Conservation (phyloP, 2,329 filamentous ascomycete genomes). For the Talaromyces sp. region DNA sequence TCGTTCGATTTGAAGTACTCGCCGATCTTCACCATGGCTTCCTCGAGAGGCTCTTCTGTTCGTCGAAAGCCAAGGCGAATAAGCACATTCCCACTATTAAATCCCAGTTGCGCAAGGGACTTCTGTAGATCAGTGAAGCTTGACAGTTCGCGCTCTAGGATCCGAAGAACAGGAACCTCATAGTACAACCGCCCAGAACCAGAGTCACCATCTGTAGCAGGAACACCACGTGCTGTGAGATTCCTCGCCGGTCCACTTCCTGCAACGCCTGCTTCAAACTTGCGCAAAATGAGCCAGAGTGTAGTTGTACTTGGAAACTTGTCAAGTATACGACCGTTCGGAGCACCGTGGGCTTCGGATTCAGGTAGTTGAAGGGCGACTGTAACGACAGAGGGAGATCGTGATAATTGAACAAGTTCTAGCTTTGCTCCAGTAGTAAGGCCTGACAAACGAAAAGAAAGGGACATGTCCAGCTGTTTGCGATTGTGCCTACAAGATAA, state of each 20-base stretch:
- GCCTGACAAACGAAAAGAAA: slow-evolving; percentile 80
- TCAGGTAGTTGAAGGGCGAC: slow-evolving; percentile 85
- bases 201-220: slow-evolving; percentile 54
- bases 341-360: slow-evolving; percentile 64
- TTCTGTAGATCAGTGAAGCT: slow-evolving; percentile 84
- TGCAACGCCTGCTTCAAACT: slow-evolving; percentile 80
- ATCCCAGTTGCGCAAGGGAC: slow-evolving; percentile 81
- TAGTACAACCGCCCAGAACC: slow-evolving; percentile 80
- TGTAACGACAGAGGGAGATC: slow-evolving; percentile 80
- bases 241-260: slow-evolving; percentile 67
- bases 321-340: slow-evolving; percentile 71
- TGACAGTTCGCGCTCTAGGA: slow-evolving; percentile 78
- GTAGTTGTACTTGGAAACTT: slow-evolving; percentile 88
- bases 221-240: slow-evolving; percentile 80
- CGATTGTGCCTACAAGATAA: slow-evolving; percentile 67
- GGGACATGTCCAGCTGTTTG: slow-evolving; percentile 81
- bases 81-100: slow-evolving; percentile 80
- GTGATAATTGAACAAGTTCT: slow-evolving; percentile 84
- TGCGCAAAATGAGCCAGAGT: slow-evolving; percentile 84
- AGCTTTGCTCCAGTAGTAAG: slow-evolving; percentile 85
- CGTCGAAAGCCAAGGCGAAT: slow-evolving; percentile 75
- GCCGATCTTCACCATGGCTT: slow-evolving; percentile 80
- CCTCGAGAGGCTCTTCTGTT: slow-evolving; percentile 77
- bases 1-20: slow-evolving; percentile 66
- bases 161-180: slow-evolving; percentile 80